phyloP scores from a whole-genome alignment of 129 eudicot species.

The Flaveria brownii region DNA sequence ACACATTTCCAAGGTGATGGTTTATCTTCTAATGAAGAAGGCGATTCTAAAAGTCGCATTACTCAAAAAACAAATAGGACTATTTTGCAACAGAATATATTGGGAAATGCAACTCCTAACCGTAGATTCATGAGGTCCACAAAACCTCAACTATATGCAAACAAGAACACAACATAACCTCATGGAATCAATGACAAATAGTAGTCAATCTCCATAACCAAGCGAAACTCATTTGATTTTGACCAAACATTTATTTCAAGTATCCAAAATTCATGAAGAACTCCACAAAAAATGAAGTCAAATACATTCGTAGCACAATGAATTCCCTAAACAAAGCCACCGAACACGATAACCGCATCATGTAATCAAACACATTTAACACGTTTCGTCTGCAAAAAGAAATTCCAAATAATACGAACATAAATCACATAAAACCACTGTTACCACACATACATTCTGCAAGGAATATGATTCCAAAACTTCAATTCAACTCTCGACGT shows the following conservation, averaged over 20 bases:
- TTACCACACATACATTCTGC: background rate
- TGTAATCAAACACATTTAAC: background rate
- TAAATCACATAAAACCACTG: background rate
- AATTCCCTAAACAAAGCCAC: background rate
- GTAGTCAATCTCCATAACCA: background rate
- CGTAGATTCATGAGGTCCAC: constrained; percentile 3
- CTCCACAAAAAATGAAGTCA: background rate
- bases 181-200: background rate
- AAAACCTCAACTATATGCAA: constrained; percentile 10
- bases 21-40: background rate
- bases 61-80: background rate
- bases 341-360: constrained; percentile 14
- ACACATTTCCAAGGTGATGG: constrained; percentile 11
- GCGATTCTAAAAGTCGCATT: background rate
- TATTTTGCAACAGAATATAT: background rate
- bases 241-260: background rate
- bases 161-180: background rate
- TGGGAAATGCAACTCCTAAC: background rate
- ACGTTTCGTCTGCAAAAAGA: background rate
- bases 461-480: background rate
- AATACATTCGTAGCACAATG: background rate
- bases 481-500: background rate
- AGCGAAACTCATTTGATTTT: constrained; percentile 3
- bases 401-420: background rate
- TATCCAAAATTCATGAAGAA: background rate